Percentiles rank a stretch among this genome's conserved stretches.
phyloP scores from a whole-genome alignment of 768 basidiomycete species.

The Psilocybe cubensis region DNA sequence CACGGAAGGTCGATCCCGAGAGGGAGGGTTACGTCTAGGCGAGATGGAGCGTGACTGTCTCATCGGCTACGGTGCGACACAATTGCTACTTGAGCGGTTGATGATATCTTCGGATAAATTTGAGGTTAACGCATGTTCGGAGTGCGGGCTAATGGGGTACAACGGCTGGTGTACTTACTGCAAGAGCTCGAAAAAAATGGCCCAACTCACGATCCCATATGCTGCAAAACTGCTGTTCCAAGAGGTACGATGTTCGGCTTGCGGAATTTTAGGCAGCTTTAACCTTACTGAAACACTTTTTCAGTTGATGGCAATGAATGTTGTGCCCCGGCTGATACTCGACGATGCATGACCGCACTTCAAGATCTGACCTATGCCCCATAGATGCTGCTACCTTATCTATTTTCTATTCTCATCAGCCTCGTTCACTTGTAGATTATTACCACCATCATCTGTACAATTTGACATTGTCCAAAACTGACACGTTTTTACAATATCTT shows the following conservation, averaged over 20 bases:
- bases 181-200: slow-evolving; percentile 96
- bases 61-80: slow-evolving; percentile 98
- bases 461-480: neutral
- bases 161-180: slow-evolving; percentile 98
- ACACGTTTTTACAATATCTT: neutral
- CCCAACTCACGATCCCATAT: slow-evolving; percentile 94
- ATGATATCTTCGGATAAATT: slow-evolving; percentile 99
- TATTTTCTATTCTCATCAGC: slow-evolving; percentile 3
- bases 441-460: slow-evolving; percentile 9
- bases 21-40: slow-evolving; percentile 94
- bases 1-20: slow-evolving; percentile 96
- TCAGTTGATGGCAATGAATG: slow-evolving; percentile 96
- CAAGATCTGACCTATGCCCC: neutral
- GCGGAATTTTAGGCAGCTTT: neutral
- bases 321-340: slow-evolving; percentile 86
- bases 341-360: slow-evolving; percentile 69
- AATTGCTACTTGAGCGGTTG: slow-evolving; percentile 91
- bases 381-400: neutral
- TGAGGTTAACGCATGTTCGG: slow-evolving; percentile 93
- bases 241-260: slow-evolving; percentile 55
- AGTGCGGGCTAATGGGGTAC: slow-evolving; percentile 94
- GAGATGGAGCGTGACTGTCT: slow-evolving; percentile 99
- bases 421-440: slow-evolving; percentile 11
- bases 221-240: slow-evolving; percentile 93
- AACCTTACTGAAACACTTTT: neutral